phyloP scores from a whole-genome alignment of 2,329 filamentous ascomycete species.

The Cordyceps pruinosa region DNA sequence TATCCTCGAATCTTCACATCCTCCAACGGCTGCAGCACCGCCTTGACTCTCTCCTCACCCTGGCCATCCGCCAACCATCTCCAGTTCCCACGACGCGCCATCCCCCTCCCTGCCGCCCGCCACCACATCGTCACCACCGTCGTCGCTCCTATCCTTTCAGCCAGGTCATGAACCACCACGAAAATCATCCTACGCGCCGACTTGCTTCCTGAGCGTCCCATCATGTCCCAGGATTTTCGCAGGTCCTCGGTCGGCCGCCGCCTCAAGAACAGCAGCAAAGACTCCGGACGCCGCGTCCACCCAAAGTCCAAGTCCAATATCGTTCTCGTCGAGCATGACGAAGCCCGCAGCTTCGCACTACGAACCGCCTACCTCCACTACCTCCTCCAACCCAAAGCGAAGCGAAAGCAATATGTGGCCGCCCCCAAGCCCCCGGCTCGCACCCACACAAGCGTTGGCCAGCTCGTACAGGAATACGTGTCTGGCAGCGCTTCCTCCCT shows the following conservation, averaged over 20 bases:
- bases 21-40: neutral
- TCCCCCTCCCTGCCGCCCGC: neutral
- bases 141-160: neutral
- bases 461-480: slow-evolving; percentile 82
- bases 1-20: too few relatives aligned
- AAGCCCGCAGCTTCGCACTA: slow-evolving; percentile 87
- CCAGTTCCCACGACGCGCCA: neutral
- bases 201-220: slow-evolving; percentile 10
- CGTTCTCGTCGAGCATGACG: slow-evolving; percentile 56
- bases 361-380: slow-evolving; percentile 89
- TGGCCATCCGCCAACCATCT: neutral
- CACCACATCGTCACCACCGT: neutral
- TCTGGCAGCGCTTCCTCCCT: slow-evolving; percentile 41
- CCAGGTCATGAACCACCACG: neutral
- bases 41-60: neutral
- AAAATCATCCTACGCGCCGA: neutral
- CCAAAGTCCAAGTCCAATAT: slow-evolving; percentile 45
- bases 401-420: slow-evolving; percentile 79
- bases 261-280: slow-evolving; percentile 36
- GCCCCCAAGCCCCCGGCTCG: slow-evolving; percentile 53
- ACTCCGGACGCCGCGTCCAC: slow-evolving; percentile 34
- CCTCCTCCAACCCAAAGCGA: slow-evolving; percentile 82
- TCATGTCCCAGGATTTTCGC: slow-evolving; percentile 47
- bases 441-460: slow-evolving; percentile 67
- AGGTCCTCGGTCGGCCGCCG: slow-evolving; percentile 40